Percentiles rank a stretch among this genome's conserved stretches.
Evolutionary conservation across 176 grass and related monocot species (phyloP).

Genomic region (Lolium multiflorum): DNA sequence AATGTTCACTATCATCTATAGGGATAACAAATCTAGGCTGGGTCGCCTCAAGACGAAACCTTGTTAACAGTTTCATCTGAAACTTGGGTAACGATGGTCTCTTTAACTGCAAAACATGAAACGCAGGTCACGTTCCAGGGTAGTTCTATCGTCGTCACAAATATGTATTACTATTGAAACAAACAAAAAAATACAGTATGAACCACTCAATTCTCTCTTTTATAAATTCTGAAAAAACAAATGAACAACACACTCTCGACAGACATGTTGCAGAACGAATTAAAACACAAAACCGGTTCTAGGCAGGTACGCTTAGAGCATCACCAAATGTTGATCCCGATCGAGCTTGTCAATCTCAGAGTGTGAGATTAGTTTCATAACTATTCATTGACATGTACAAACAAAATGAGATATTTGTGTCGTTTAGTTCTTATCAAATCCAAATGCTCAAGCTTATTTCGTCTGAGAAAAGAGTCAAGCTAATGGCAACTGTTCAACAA

Average conservation of each 20-base stretch:
- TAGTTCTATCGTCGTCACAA: not conserved
- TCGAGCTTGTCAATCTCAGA: not conserved
- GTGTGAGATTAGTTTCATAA: not conserved
- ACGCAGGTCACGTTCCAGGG: not conserved
- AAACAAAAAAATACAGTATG: not conserved
- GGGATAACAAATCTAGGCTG: not conserved
- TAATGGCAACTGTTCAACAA: not conserved
- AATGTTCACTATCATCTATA: not conserved
- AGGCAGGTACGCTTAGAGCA: not conserved
- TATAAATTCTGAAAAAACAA: not conserved
- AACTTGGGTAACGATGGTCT: conserved; percentile 19
- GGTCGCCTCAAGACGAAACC: conserved; percentile 46
- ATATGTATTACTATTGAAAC: not conserved
- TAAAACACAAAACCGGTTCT: not conserved
- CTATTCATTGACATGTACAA: not conserved
- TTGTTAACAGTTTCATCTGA: conserved; percentile 27
- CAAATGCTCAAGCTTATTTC: not conserved
- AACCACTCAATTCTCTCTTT: not conserved
- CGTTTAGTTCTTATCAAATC: not conserved
- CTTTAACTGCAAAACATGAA: conserved; percentile 23
- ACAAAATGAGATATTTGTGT: not conserved
- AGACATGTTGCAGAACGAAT: not conserved
- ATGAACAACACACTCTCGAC: not conserved
- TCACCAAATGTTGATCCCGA: not conserved
- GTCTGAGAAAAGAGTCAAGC: no score